These are phyloP conservation scores for Nannochloropsis oceanica DNA, from an alignment of 108 stramenopile species.

Conservation along the genomic window DNA sequence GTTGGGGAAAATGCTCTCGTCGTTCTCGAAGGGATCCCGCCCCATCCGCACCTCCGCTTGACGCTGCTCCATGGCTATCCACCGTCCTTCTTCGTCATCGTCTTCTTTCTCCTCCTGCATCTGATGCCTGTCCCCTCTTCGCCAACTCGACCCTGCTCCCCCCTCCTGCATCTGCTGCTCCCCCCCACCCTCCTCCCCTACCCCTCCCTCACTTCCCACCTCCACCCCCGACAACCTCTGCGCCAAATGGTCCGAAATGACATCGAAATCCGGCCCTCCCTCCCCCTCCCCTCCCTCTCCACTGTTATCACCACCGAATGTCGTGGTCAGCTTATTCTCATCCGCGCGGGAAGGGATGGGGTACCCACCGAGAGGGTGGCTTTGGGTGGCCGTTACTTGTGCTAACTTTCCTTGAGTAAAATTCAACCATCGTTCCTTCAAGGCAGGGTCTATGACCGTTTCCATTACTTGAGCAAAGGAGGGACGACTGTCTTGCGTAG, in stretches of 20 bases:
- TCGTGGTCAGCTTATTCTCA: constrained; percentile 10
- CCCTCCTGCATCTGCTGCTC: too few relatives aligned
- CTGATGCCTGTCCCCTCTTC: neutral
- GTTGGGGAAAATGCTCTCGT: neutral
- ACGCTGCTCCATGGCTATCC: neutral
- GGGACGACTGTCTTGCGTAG: neutral
- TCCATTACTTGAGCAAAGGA: neutral
- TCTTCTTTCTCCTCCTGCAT: neutral
- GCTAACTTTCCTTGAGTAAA: neutral
- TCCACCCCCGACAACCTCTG: neutral
- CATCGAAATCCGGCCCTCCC: neutral
- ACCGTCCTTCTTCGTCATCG: neutral
- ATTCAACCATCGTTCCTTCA: neutral
- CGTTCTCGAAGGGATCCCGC: neutral
- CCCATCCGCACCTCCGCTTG: neutral
- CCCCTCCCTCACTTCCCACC: neutral
- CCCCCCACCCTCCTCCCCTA: neutral
- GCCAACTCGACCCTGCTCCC: too few relatives aligned
- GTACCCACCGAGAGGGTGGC: constrained; percentile 16
- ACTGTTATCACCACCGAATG: neutral
- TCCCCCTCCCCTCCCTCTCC: too few relatives aligned
- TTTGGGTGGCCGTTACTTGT: neutral
- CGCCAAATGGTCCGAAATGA: neutral
- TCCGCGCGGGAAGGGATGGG: constrained; percentile 8
- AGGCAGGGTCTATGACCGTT: neutral